Percentiles rank a stretch among this genome's conserved stretches.
phyloP scores from a whole-genome alignment of 176 grass and related monocot species.

The Carex myosuroides region DNA sequence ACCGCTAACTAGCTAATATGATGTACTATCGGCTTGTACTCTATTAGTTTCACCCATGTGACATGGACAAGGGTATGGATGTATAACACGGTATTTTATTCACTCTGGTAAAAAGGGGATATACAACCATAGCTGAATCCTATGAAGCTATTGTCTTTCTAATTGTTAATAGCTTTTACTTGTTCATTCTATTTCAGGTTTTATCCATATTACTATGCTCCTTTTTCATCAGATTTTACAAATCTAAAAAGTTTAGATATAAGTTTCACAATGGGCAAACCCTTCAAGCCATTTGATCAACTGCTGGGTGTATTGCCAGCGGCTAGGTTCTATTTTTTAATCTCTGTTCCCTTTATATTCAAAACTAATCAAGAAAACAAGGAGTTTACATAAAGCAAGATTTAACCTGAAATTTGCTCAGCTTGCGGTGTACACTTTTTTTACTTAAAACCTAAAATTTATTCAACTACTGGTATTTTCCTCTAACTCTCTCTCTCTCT shows the following conservation, averaged over 20 bases:
- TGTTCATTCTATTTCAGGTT: conserved; percentile 29
- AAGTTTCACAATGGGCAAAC: conserved; percentile 27
- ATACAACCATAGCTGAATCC: neutral
- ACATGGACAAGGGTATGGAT: neutral
- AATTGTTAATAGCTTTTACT: neutral
- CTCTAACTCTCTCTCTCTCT: neutral
- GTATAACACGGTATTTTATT: neutral
- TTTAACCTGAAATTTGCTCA: neutral
- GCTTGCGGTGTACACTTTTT: neutral
- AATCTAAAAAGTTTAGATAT: conserved; percentile 31
- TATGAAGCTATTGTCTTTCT: neutral
- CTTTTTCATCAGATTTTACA: conserved; percentile 44
- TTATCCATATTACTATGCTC: conserved; percentile 48
- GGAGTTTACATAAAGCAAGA: neutral
- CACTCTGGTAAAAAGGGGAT: neutral
- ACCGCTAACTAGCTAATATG: too few species aligned
- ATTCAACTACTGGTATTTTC: neutral
- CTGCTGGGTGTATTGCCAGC: conserved; percentile 41
- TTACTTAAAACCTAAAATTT: neutral
- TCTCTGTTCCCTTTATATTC: neutral
- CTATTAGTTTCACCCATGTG: neutral
- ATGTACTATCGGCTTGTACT: too few species aligned
- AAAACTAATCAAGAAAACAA: neutral
- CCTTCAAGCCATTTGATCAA: conserved; percentile 52
- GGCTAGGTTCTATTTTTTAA: conserved; percentile 27